Conservation (phyloP, 768 basidiomycete species). For the Lyophyllum decastes region DNA sequence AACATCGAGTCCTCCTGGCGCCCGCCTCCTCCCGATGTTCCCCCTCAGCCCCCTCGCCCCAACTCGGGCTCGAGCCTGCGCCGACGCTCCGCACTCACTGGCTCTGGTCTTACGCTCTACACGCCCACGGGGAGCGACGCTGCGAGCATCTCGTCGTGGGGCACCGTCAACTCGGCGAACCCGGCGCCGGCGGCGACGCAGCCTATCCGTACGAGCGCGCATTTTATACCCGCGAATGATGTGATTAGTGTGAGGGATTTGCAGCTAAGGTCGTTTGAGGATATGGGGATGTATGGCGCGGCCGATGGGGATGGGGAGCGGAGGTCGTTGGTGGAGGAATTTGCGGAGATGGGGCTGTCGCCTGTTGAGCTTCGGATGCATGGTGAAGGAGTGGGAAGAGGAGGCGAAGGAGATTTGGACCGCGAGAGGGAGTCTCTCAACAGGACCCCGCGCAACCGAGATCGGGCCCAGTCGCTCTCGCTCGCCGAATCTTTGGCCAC, state of each 20-base stretch:
- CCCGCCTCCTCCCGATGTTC: too few species aligned
- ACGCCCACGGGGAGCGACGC: not conserved
- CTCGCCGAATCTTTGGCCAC: not conserved
- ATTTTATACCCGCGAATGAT: constrained; percentile 6
- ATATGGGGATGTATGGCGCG: not conserved
- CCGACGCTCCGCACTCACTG: constrained; percentile 4
- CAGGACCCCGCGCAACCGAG: constrained; percentile 6
- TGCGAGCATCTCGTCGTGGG: constrained; percentile 10
- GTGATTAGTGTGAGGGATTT: constrained; percentile 11
- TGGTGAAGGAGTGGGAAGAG: too few species aligned
- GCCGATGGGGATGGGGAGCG: not conserved
- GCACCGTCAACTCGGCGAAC: constrained; percentile 8
- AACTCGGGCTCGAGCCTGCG: not conserved
- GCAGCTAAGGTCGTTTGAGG: constrained; percentile 6
- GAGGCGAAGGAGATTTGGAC: not conserved
- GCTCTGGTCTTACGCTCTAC: not conserved
- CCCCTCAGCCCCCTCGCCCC: too few species aligned
- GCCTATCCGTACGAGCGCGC: not conserved
- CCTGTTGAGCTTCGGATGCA: too few species aligned
- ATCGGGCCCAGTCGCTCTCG: not conserved
- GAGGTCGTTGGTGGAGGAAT: constrained; percentile 4
- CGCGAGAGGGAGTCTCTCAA: not conserved
- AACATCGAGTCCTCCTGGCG: not conserved
- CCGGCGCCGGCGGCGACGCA: not conserved
- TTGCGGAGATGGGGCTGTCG: too few species aligned